Evolutionary conservation across 371 early-diverging fungal genomes (phyloP), one percentile per base, ranked within the genome.

Genomic region (Mucor irregularis): DNA sequence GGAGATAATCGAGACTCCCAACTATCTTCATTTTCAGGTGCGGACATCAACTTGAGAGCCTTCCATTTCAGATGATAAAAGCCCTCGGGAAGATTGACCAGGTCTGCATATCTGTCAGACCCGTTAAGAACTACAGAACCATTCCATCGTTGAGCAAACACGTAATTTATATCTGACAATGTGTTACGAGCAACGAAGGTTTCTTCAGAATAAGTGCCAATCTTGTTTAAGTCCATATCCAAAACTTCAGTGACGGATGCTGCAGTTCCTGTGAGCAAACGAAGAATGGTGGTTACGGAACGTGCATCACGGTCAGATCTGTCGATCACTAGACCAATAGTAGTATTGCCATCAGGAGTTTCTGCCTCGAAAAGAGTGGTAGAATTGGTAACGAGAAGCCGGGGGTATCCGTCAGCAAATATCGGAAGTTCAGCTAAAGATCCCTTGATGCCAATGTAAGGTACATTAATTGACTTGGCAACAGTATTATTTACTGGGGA

Each of bases 371-470:
- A 58, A 11, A 49, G 5, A 1, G n/a, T 24, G 0, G 58, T 44
- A 5, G 5, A 19, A 19, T 58, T 50, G 19, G 25, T 34, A 3
- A 38, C 5, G 4, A 50, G 4, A n/a, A 64, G 21, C 7, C 55
- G 46, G 35, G 75, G 78, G 30, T 62, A 74, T 0, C 56, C 53
- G 5, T 16, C 8, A 11, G 50, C 79, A 56, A 85, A 72, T 14
- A 83, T 77, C 5, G 82, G 84, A 2, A 85, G 57, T 13, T 71
- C 53, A 30, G 48, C 33, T n/a, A 81, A 43, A 26, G 80, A 64
- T 2, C 87, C 85, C 48, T 68, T 64, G 25, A 83, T 43, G 24
- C 86, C 87, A 22, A 76, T 57, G 56, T 83, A 87, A 6, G 87
- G 87, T 4, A 85, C 53, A 21, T 69, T 69, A 42, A 77, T 64